Evolutionary conservation across 2,329 filamentous ascomycete species (phyloP), one percentile per base, ranked within the genome.

Genomic region (Huntiella bhutanensis): DNA sequence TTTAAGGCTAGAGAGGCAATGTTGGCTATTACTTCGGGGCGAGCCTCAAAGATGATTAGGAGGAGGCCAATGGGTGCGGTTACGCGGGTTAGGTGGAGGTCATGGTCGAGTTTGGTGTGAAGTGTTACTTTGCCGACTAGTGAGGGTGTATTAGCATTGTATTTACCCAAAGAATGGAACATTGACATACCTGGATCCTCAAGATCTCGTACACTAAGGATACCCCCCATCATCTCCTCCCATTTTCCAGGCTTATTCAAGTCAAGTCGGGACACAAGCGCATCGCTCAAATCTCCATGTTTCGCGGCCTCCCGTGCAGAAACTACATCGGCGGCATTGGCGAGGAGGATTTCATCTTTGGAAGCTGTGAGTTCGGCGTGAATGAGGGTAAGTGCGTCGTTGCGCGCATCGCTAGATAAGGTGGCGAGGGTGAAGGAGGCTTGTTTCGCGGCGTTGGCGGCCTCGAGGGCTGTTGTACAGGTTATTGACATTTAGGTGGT

Each of bases 1-100:
- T 98, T 98, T 62, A 98, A 83, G 34, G 91, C 87, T 17, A 98
- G 70, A 3, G 87, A 84, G 52, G 91, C 86, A 57, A 98, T 96
- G 62, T 98, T 98, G 58, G 88, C 91, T 58, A 98, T 95, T 53
- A 98, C 91, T 64, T 98, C 91, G 5, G 91, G 91, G 5, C 91
- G 81, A 33, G 91, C 91, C 65, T 98, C 91, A 58, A 98, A 98
- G 58, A 98, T 96, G 63, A 98, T 91, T 54, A 98, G 73, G 37
- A 98, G 74, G n/a, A 96, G 87, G 50, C 91, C 91, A 54, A 98
- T 96, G 4, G 91, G 91, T 59, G 85, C 94, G 36, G 84, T 86
- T 41, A 94, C 82, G 52, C 87, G 78, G 59, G 94, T 85, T 50
- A 98, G 71, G 45, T 80, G 71, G 45, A 98, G 71, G 45, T 79